Conservation (phyloP, 768 basidiomycete genomes). For the Naganishia kalamii region DNA sequence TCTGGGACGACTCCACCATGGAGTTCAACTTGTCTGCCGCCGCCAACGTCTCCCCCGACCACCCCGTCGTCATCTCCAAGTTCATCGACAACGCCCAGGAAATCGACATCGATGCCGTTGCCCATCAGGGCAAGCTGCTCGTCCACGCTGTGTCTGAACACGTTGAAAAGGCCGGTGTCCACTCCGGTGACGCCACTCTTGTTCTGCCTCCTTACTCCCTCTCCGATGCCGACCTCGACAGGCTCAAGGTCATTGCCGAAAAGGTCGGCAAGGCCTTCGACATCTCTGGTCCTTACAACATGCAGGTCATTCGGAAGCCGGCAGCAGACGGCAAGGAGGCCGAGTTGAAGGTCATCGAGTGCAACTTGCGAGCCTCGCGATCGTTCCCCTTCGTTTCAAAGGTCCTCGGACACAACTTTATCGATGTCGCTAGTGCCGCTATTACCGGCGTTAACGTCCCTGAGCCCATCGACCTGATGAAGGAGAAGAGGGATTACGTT, state of each 20-base stretch:
- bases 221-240: constrained; percentile 64
- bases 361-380: constrained; percentile 93
- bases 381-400: constrained; percentile 96
- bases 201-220: constrained; percentile 92
- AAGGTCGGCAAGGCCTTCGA: constrained; percentile 92
- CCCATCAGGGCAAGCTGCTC: constrained; percentile 81
- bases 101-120: constrained; percentile 96
- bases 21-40: constrained; percentile 95
- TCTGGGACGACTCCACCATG: constrained; percentile 79
- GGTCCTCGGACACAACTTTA: constrained; percentile 94
- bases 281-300: constrained; percentile 98
- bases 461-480: constrained; percentile 85
- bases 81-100: constrained; percentile 98
- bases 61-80: constrained; percentile 97
- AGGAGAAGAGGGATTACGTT: constrained; percentile 76
- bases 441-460: constrained; percentile 82
- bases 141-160: constrained; percentile 97
- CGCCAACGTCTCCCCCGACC: constrained; percentile 87
- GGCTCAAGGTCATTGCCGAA: constrained; percentile 85
- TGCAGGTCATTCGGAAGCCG: constrained; percentile 92
- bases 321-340: constrained; percentile 55
- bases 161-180: constrained; percentile 96
- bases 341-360: constrained; percentile 94
- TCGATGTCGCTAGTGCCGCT: constrained; percentile 73
- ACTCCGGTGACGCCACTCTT: constrained; percentile 96